These are phyloP conservation scores for Ascochyta viciae-villosae DNA, from an alignment of 2,329 filamentous ascomycete genomes.

Conservation along the genomic window DNA sequence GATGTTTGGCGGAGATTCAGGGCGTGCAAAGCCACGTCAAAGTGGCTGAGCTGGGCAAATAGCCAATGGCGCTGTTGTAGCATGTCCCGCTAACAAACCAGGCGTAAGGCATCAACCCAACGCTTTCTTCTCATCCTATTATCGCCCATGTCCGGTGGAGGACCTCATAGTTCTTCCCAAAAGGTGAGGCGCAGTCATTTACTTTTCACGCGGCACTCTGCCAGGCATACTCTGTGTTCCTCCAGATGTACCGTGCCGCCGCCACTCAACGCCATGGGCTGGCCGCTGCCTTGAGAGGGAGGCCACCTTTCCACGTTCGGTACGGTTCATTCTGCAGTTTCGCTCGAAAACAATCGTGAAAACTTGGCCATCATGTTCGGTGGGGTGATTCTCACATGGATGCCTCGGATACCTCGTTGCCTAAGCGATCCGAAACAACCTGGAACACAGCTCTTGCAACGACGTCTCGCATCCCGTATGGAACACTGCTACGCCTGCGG, in stretches of 20 bases:
- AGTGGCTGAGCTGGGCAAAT: slow-evolving; percentile 2
- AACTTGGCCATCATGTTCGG: neutral
- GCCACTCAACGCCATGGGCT: slow-evolving; percentile 26
- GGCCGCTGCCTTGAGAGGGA: slow-evolving; percentile 39
- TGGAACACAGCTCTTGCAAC: slow-evolving; percentile 30
- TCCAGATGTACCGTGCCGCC: slow-evolving; percentile 5
- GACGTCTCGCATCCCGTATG: slow-evolving; percentile 26
- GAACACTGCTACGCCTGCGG: neutral
- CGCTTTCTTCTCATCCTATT: slow-evolving; percentile 29
- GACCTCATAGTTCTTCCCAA: slow-evolving; percentile 24
- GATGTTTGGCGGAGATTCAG: slow-evolving; percentile 22
- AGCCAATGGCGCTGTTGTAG: neutral
- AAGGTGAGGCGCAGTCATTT: slow-evolving; percentile 36
- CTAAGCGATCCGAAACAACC: slow-evolving; percentile 32
- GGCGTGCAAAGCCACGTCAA: slow-evolving; percentile 18
- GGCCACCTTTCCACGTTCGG: slow-evolving; percentile 25
- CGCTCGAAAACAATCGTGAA: slow-evolving; percentile 11
- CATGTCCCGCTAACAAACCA: slow-evolving; percentile 5
- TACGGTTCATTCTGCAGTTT: slow-evolving; percentile 21
- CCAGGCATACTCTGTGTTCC: slow-evolving; percentile 24
- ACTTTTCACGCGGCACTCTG: slow-evolving; percentile 17
- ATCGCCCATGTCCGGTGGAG: slow-evolving; percentile 9
- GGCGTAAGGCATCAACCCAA: slow-evolving; percentile 21
- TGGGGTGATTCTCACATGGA: slow-evolving; percentile 21
- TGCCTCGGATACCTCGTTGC: slow-evolving; percentile 4